These are phyloP conservation scores for Domatiomyces globalis DNA, from an alignment of 2,329 filamentous ascomycete species.

Conservation along the genomic window DNA sequence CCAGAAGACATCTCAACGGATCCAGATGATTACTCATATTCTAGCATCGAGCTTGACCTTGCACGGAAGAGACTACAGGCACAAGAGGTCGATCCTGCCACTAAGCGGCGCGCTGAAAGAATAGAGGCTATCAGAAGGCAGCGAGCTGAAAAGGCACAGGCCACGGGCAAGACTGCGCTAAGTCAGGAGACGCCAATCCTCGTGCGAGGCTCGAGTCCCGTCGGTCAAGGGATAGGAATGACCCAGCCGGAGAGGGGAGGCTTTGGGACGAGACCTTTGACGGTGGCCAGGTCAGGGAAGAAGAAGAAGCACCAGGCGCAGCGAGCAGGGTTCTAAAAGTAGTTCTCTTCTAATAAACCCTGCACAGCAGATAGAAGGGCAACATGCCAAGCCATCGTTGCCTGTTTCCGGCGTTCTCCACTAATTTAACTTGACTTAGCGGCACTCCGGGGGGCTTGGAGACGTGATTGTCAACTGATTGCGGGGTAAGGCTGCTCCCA, in stretches of 20 bases:
- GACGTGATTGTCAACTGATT: background rate
- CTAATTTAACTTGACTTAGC: background rate
- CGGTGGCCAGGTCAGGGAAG: constrained; percentile 4
- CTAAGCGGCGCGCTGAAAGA: constrained; percentile 7
- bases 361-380: too few relatives aligned
- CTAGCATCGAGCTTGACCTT: constrained; percentile 6
- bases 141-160: constrained; percentile 5
- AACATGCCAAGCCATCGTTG: too few relatives aligned
- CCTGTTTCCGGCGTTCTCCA: too few relatives aligned
- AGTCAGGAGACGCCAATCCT: constrained; percentile 5
- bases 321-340: constrained; percentile 12
- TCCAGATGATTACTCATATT: constrained; percentile 11
- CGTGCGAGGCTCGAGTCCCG: constrained; percentile 2
- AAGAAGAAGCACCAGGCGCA: constrained; percentile 6
- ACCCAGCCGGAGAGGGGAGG: constrained; percentile 15
- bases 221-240: constrained; percentile 5
- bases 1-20: constrained; percentile 8
- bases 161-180: constrained; percentile 6
- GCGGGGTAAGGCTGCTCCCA: background rate
- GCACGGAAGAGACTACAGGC: constrained; percentile 7
- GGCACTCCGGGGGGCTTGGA: background rate
- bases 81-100: constrained; percentile 9
- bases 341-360: background rate
- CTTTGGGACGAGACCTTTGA: constrained; percentile 8
- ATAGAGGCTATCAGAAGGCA: constrained; percentile 6